Conservation (phyloP, 176 grass and related monocot species). For the barley (Hordeum vulgare) region DNA sequence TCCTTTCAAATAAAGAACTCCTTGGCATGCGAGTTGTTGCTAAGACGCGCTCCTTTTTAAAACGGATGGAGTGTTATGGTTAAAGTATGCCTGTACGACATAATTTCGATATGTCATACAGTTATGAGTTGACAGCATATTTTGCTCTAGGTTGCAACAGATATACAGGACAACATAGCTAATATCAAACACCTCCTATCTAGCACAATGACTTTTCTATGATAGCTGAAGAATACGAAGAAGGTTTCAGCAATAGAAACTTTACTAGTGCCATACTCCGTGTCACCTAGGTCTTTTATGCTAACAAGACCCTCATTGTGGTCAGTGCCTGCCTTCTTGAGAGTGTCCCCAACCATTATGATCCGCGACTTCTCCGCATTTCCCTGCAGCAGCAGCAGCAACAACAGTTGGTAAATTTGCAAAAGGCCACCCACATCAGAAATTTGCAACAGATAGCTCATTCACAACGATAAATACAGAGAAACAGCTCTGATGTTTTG, state of each 20-base stretch:
- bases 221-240: neutral
- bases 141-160: neutral
- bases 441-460: neutral
- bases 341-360: conserved; percentile 84
- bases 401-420: neutral
- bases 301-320: conserved; percentile 31
- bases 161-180: neutral
- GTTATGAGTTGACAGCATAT: neutral
- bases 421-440: neutral
- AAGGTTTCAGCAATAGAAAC: conserved; percentile 10
- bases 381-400: conserved; percentile 35
- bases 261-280: conserved; percentile 58
- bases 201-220: neutral
- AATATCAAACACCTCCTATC: neutral
- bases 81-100: neutral
- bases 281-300: conserved; percentile 75
- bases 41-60: neutral
- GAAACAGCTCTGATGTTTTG: too few relatives aligned
- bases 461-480: neutral
- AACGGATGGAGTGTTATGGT: neutral
- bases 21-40: neutral
- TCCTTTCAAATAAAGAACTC: neutral
- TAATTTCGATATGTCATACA: neutral
- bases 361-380: conserved; percentile 91
- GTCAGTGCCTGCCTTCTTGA: conserved; percentile 54